Evolutionary conservation across 2,329 filamentous ascomycete species (phyloP).

Genomic region (Orbilia javanica): DNA sequence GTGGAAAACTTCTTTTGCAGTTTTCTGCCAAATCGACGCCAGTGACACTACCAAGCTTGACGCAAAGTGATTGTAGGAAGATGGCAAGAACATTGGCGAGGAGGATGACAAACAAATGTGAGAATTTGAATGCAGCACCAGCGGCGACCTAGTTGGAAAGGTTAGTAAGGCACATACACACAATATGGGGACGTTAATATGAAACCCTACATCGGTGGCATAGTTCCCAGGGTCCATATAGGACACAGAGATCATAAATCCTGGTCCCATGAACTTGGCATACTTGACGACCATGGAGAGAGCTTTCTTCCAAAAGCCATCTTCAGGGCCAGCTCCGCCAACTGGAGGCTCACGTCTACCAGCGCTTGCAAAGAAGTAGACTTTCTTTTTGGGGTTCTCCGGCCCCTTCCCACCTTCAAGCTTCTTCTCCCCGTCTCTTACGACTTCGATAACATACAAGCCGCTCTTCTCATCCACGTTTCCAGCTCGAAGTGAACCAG

Average conservation of each 20-base stretch:
- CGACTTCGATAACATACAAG: constrained; percentile 34
- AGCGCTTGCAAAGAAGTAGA: constrained; percentile 48
- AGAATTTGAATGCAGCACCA: constrained; percentile 75
- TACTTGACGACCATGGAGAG: constrained; percentile 67
- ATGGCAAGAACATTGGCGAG: constrained; percentile 79
- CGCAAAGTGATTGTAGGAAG: constrained; percentile 76
- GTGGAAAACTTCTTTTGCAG: constrained; percentile 69
- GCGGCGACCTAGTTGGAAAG: constrained; percentile 69
- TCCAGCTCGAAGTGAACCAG: constrained; percentile 39
- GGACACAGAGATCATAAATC: constrained; percentile 74
- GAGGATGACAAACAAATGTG: constrained; percentile 76
- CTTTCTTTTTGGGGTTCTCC: constrained; percentile 34
- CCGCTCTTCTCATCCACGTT: constrained; percentile 51
- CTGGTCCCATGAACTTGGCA: constrained; percentile 74
- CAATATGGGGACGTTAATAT: background rate
- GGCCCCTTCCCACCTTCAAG: constrained; percentile 9
- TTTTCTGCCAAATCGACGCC: constrained; percentile 71
- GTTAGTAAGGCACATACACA: constrained; percentile 1
- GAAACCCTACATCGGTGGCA: constrained; percentile 70
- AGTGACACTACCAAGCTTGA: constrained; percentile 72
- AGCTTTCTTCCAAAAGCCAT: constrained; percentile 45
- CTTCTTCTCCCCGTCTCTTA: constrained; percentile 28
- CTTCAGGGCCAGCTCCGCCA: constrained; percentile 6
- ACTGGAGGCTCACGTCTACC: constrained; percentile 53
- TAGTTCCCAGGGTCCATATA: constrained; percentile 78